Percentiles rank a stretch among this genome's conserved stretches.
Conservation (phyloP, 306 rosid species). For the Begonia peltatifolia region DNA sequence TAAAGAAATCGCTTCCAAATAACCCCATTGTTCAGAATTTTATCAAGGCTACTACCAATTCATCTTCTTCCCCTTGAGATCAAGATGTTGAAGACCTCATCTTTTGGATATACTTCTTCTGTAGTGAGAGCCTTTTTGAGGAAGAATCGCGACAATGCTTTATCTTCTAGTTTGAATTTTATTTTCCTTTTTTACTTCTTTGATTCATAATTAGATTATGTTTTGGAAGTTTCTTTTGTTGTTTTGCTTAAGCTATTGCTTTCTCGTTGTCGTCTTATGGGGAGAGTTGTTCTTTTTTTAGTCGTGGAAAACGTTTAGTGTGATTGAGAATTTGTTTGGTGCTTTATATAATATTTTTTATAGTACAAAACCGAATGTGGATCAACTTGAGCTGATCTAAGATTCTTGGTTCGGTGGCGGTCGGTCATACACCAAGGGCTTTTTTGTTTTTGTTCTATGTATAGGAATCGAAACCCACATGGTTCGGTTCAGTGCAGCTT, state of each 20-base stretch:
- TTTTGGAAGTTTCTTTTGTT: too few species aligned
- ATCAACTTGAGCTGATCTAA: too few species aligned
- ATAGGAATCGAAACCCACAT: too few species aligned
- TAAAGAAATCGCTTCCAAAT: slow-evolving; percentile 25
- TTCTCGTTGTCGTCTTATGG: not conserved
- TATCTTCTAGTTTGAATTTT: slow-evolving; percentile 30
- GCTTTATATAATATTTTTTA: too few species aligned
- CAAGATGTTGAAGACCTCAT: slow-evolving; percentile 19
- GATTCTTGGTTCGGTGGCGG: too few species aligned
- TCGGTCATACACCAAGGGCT: too few species aligned
- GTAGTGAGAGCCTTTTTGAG: slow-evolving; percentile 45
- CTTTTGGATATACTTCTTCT: slow-evolving; percentile 19
- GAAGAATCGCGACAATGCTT: slow-evolving; percentile 46
- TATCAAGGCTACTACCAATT: slow-evolving; percentile 14
- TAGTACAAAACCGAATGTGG: too few species aligned
- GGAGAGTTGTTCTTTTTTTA: not conserved
- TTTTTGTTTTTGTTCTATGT: too few species aligned
- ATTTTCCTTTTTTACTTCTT: not conserved
- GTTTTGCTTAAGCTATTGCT: too few species aligned
- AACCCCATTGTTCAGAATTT: slow-evolving; percentile 28
- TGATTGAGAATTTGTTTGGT: too few species aligned
- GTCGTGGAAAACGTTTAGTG: not conserved
- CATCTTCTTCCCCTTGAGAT: slow-evolving; percentile 26
- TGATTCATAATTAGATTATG: not conserved
- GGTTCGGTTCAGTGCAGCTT: too few species aligned